Base-by-base conservation (phyloP, 1,284 basidiomycete genomes). In the Apiotrichum gamsii region DNA sequence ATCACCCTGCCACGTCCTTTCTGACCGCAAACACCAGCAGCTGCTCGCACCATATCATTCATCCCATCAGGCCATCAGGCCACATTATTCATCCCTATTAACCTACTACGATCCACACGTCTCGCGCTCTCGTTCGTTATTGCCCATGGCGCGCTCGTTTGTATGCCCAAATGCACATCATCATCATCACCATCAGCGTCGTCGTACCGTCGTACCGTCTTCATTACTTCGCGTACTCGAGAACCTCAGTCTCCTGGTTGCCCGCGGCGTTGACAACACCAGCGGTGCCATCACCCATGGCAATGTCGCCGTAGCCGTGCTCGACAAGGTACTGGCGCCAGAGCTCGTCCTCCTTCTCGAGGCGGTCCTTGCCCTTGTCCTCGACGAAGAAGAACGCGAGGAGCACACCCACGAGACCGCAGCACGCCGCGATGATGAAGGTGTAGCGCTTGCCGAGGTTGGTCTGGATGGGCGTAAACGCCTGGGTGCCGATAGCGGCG, bases 401-500 rank as follows among this genome's bases (percentile, higher is more conserved):
- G 8, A 54, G 30, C 2, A 71, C 59, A 39, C 71, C 70, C 28
- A 66, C 25, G 3, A 61, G 43, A 16, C 71, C 71, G 24, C 66
- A 57, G 32, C 61, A 58, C 10, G 65, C 62, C n/a, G 61, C 58
- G 40, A 66, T 60, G 49, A 66, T 61, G 46, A 66, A 67, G 8
- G 62, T 63, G 45, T 58, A 67, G 46, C 56, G 55, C 42, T 62
- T 62, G n/a, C 64, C 64, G 29, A 65, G 55, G 37, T 58, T 35
- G 46, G 49, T 49, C 63, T 86, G 83, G 53, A 87, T 85, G 4
- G 84, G 84, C 4, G 81, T 84, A 67, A 87, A 87, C 1, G 77
- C 82, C 63, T 88, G 83, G 0, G 82, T 85, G 3, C 86, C 86
- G 45, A 87, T 60, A 15, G 83, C 86, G 8, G 85, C 85, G 5